Evolutionary conservation across 495 filamentous ascomycete species (phyloP).

Genomic region (Melanomma pulvis-pyrius): DNA sequence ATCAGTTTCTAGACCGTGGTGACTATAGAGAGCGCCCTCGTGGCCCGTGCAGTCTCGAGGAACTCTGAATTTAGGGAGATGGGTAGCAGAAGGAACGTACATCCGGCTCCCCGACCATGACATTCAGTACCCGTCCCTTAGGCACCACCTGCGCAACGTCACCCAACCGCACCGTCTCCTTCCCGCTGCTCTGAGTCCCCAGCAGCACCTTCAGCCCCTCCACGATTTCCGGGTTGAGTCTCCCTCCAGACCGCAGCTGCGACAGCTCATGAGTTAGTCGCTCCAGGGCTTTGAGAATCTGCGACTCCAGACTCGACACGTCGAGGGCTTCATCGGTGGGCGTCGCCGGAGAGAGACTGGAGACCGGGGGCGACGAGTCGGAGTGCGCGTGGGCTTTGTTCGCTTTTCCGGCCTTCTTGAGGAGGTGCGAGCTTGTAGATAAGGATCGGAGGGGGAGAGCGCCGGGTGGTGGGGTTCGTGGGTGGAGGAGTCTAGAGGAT

Average conservation of each 20-base stretch:
- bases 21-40: too few species aligned
- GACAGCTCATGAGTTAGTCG: conserved; percentile 65
- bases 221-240: conserved; percentile 69
- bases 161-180: conserved; percentile 59
- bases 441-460: conserved; percentile 29
- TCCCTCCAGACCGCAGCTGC: conserved; percentile 65
- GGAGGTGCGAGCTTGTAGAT: conserved; percentile 26
- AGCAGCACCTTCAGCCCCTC: conserved; percentile 66
- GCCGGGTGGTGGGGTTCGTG: background rate
- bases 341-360: background rate
- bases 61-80: too few species aligned
- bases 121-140: conserved; percentile 65
- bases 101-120: conserved; percentile 66
- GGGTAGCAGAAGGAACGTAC: too few species aligned
- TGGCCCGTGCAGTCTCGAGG: too few species aligned
- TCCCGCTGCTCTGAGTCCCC: conserved; percentile 36
- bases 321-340: conserved; percentile 65
- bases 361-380: conserved; percentile 31
- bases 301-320: conserved; percentile 63
- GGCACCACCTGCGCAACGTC: conserved; percentile 79
- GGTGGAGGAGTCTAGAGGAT: conserved; percentile 4
- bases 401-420: conserved; percentile 47
- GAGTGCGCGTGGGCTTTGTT: conserved; percentile 34
- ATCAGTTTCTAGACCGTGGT: too few species aligned
- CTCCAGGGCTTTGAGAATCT: conserved; percentile 60